Evolutionary conservation across 257 asterid genomes (phyloP).

Genomic region (Mitragyna speciosa): DNA sequence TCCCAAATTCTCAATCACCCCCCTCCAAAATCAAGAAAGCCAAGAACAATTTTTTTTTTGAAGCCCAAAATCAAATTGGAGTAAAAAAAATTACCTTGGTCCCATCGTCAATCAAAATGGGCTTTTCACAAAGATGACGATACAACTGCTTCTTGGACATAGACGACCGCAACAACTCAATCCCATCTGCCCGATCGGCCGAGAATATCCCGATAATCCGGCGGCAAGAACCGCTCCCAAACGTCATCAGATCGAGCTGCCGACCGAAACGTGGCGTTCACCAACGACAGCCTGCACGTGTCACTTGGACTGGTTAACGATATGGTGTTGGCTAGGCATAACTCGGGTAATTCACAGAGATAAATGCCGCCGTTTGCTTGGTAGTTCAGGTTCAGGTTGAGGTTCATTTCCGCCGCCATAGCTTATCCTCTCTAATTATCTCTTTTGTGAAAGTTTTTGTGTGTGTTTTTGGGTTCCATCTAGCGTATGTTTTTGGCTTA

Average conservation of each 20-base stretch:
- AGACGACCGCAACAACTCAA: slow-evolving; percentile 23
- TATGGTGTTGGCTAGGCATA: slow-evolving; percentile 60
- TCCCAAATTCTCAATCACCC: not conserved
- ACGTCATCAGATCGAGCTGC: slow-evolving; percentile 71
- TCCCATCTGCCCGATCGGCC: slow-evolving; percentile 38
- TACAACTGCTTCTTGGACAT: slow-evolving; percentile 62
- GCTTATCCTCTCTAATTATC: too few relatives aligned
- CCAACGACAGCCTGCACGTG: slow-evolving; percentile 58
- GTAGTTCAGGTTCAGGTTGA: not conserved
- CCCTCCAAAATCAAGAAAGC: not conserved
- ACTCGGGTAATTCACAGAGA: slow-evolving; percentile 61
- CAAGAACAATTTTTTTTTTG: not conserved
- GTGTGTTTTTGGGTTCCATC: not conserved
- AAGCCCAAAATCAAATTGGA: not conserved
- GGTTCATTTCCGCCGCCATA: slow-evolving; percentile 2
- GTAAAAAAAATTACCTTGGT: slow-evolving; percentile 49
- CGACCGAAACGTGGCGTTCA: slow-evolving; percentile 55
- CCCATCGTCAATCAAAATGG: slow-evolving; percentile 56
- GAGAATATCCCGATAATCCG: slow-evolving; percentile 57
- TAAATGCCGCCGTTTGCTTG: slow-evolving; percentile 24
- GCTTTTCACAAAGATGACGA: slow-evolving; percentile 54
- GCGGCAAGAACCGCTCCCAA: slow-evolving; percentile 76
- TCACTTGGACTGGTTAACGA: slow-evolving; percentile 75
- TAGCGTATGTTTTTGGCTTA: not conserved
- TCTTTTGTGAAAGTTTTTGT: too few relatives aligned